phyloP scores from a whole-genome alignment of 495 filamentous ascomycete species.

The Geoglossum glabrum region DNA sequence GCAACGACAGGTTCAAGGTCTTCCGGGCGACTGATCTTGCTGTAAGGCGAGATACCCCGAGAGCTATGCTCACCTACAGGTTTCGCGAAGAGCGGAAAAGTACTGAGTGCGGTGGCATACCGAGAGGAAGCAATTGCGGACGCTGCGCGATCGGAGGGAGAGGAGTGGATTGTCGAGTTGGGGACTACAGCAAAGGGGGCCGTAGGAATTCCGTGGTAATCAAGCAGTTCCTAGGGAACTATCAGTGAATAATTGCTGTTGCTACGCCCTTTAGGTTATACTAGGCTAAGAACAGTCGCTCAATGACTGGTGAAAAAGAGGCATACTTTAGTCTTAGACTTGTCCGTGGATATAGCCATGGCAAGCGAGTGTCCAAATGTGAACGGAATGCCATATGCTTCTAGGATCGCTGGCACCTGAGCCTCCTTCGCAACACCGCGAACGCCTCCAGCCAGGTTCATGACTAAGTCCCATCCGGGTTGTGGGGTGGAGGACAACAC shows the following conservation, averaged over 20 bases:
- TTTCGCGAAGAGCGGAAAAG: slow-evolving; percentile 13
- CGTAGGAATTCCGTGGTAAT: slow-evolving; percentile 10
- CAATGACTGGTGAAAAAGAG: not conserved
- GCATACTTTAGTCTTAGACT: slow-evolving; percentile 11
- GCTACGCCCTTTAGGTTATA: too few species aligned
- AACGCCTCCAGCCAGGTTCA: slow-evolving; percentile 13
- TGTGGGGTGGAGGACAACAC: too few species aligned
- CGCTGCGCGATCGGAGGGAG: not conserved
- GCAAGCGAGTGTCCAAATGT: slow-evolving; percentile 14
- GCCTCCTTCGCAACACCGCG: slow-evolving; percentile 13
- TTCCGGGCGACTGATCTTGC: slow-evolving; percentile 9
- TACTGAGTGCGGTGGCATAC: too few species aligned
- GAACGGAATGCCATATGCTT: slow-evolving; percentile 15
- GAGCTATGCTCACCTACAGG: slow-evolving; percentile 10
- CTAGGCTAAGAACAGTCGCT: too few species aligned
- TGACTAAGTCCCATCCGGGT: slow-evolving; percentile 10
- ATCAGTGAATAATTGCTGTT: too few species aligned
- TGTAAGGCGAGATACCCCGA: slow-evolving; percentile 8
- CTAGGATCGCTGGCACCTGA: slow-evolving; percentile 13
- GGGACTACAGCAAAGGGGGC: slow-evolving; percentile 9
- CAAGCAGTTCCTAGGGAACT: slow-evolving; percentile 8
- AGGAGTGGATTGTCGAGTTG: not conserved
- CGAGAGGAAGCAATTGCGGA: not conserved
- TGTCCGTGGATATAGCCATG: slow-evolving; percentile 13
- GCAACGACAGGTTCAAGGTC: slow-evolving; percentile 6